phyloP scores from a whole-genome alignment of 1,139 yeast species.

The Eremothecium coryli region DNA sequence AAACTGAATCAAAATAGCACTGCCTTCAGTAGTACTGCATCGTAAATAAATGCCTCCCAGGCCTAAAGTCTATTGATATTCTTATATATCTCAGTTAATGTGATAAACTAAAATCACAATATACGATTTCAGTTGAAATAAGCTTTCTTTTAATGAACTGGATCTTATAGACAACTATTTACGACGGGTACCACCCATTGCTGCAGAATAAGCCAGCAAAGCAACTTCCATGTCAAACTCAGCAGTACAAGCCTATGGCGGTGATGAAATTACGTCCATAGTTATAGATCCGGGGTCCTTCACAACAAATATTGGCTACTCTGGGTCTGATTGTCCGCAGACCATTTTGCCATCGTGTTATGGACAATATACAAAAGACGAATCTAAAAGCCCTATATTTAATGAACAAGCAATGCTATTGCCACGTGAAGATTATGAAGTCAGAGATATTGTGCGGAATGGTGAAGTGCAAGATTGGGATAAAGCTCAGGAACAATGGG shows the following conservation, averaged over 20 bases:
- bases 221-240: constrained; percentile 31
- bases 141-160: no score
- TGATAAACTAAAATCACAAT: no score
- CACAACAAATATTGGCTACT: constrained; percentile 77
- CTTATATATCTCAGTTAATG: no score
- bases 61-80: no score
- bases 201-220: no score
- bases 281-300: constrained; percentile 88
- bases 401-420: constrained; percentile 48
- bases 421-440: constrained; percentile 45
- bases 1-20: no score
- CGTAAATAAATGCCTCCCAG: no score
- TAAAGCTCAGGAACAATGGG: constrained; percentile 59
- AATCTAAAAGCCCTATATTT: constrained; percentile 31
- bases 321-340: constrained; percentile 90
- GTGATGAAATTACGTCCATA: constrained; percentile 80
- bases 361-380: constrained; percentile 28
- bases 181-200: no score
- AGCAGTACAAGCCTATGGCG: constrained; percentile 45
- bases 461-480: constrained; percentile 66
- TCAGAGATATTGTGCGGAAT: constrained; percentile 52
- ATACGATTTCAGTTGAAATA: no score
- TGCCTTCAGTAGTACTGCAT: no score
- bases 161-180: no score
- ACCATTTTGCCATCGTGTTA: constrained; percentile 60